Base-by-base conservation (phyloP, 1,139 yeast species). In the Suhomyces atakaporum region DNA sequence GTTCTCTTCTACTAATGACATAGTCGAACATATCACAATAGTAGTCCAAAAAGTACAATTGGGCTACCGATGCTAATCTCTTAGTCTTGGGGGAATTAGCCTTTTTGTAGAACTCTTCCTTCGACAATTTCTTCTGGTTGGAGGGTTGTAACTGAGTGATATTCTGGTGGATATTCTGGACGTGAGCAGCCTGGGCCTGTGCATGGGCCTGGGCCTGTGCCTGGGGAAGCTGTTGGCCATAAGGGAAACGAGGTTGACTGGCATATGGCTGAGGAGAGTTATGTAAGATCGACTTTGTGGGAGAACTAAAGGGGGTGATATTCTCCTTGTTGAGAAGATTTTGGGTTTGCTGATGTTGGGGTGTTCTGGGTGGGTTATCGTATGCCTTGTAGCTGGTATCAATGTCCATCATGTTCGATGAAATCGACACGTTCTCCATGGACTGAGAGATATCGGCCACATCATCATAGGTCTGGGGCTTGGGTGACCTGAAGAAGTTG, bases 21-120 rank as follows among this genome's bases (percentile, higher is more conserved):
- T 94, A 94, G 58, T 89, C 96, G 64, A 94, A 85, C 79, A 87
- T 82, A 56, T 92, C 98, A 63, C 96, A 90, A 62, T 94, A 94
- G 62, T 90, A 89, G 60, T 94, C 98, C 45, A 94, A 72, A 54
- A 94, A 92, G 65, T 85, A 85, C 66, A 81, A 71, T 48, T 81
- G 85, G 13, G 89, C 79, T 25, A 92, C 97, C 42, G 89, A 86
- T 4, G 94, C 95, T 45, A 88, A 68, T 42, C 99, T 73, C 56
- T 84, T 85, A 6, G 95, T 88, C 53, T 87, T 88, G 29, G 86
- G 82, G 31, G 79, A 75, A 44, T 80, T 77, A 9, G 89, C 82
- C 53, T 78, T 80, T 38, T 67, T 64, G 46, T 73, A 68, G 52
- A 80, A 79, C 23, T 78, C 84, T 29, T 66, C 63, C 19, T 58